Percentiles rank a stretch among this genome's conserved stretches.
phyloP scores from a whole-genome alignment of 352 stramenopile species.

The Phytophthora ramorum region DNA sequence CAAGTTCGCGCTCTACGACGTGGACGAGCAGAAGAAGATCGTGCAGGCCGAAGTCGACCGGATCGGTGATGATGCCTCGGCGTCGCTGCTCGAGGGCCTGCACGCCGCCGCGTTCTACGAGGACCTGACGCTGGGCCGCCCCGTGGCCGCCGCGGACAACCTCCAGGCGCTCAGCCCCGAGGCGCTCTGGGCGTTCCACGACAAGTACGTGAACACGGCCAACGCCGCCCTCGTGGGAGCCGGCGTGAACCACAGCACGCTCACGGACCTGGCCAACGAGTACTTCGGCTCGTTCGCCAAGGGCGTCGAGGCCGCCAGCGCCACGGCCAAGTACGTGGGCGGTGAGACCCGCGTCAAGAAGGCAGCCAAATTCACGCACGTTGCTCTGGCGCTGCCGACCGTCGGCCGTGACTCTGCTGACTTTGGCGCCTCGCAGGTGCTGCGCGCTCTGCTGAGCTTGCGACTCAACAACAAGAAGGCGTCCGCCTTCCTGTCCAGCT shows the following conservation, averaged over 20 bases:
- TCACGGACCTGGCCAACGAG: slow-evolving; percentile 69
- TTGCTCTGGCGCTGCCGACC: slow-evolving; percentile 75
- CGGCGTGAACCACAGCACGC: slow-evolving; percentile 65
- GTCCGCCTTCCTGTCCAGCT: slow-evolving; percentile 65
- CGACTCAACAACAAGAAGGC: slow-evolving; percentile 74
- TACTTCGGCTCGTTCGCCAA: slow-evolving; percentile 63
- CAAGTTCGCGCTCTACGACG: slow-evolving; percentile 82
- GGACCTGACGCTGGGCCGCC: slow-evolving; percentile 71
- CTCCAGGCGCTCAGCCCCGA: slow-evolving; percentile 55
- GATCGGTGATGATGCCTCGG: slow-evolving; percentile 45
- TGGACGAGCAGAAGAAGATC: slow-evolving; percentile 76
- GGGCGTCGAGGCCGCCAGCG: slow-evolving; percentile 29
- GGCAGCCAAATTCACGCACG: slow-evolving; percentile 64
- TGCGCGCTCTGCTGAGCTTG: slow-evolving; percentile 64
- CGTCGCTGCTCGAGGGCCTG: slow-evolving; percentile 63
- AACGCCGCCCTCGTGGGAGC: slow-evolving; percentile 69
- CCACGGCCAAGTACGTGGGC: slow-evolving; percentile 71
- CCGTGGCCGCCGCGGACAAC: slow-evolving; percentile 61
- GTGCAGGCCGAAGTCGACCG: slow-evolving; percentile 62
- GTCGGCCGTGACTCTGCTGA: slow-evolving; percentile 52
- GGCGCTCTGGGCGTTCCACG: slow-evolving; percentile 62
- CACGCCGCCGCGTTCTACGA: slow-evolving; percentile 87
- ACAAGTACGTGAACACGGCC: slow-evolving; percentile 72
- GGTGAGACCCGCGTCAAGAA: slow-evolving; percentile 84
- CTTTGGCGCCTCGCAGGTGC: slow-evolving; percentile 67